Base-by-base conservation (phyloP, 139 green algal genomes). In the Tetradesmus obliquus region DNA sequence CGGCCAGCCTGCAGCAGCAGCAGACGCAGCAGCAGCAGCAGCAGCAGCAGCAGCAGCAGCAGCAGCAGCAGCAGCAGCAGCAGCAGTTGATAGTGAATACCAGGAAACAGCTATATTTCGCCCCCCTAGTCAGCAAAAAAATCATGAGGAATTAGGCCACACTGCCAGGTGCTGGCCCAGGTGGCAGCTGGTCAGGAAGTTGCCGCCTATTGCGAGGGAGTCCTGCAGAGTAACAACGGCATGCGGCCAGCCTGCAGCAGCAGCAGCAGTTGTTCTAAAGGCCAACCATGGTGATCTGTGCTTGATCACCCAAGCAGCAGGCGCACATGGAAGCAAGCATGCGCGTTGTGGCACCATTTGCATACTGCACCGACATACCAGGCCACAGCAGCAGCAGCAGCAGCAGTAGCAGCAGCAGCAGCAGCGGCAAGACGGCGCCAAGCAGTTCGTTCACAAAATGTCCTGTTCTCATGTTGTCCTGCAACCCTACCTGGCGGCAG, bases 231-330 rank as follows among this genome's bases (percentile, higher is more conserved):
- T 89, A 6, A 80, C 62, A 17, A 89, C 85, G 32, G 85, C 85
- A 89, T 89, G 85, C 17, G 85, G 85, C 85, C 85, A 89, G n/a
- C 85, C 84, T 88, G 57, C 22, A 82, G 74, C 74, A 82, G 74
- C 22, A 12, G n/a, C n/a, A 54, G 74, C 74, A 54, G 19, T 19
- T 19, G 17, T 79, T 45, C 32, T 45, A 45, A 45, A 45, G 32
- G 32, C 32, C 32, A 45, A 45, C 32, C 32, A 45, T 45, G 32
- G 32, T 45, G 32, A 45, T 45, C 32, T 45, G 32, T 45, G 32
- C 32, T 45, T 45, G 32, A 45, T 45, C 32, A 45, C 32, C 32
- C 32, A 45, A 45, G 32, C 32, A 45, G 32, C 32, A 45, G 32
- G 32, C 32, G 32, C 32, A 45, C 32, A 45, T 45, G 32, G 32